Evolutionary conservation across 164 flowering plant species (phyloP).

Genomic region (Stephania japonica): DNA sequence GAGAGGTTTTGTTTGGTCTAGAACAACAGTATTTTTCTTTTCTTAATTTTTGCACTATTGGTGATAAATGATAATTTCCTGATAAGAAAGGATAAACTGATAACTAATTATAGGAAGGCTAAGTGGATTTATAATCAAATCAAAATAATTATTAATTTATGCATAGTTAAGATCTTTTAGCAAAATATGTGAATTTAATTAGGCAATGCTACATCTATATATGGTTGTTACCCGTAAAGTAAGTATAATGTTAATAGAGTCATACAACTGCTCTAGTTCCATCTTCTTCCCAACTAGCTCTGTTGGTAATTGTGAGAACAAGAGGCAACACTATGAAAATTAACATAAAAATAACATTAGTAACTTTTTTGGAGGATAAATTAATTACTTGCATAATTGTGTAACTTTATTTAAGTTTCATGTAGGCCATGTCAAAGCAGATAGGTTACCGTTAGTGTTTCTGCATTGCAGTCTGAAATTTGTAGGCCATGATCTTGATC

Average conservation of each 20-base stretch:
- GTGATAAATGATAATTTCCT: too few species aligned
- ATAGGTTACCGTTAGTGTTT: conserved; percentile 55
- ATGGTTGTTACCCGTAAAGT: conserved; percentile 49
- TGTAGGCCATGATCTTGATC: conserved; percentile 84
- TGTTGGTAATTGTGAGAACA: conserved; percentile 37
- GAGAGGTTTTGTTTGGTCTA: too few species aligned
- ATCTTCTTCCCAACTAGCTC: conserved; percentile 48
- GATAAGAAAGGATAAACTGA: too few species aligned
- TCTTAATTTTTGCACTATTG: too few species aligned
- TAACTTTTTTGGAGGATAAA: not conserved
- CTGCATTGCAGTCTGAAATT: conserved; percentile 87
- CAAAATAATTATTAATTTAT: too few species aligned
- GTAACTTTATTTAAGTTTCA: not conserved
- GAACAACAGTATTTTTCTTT: too few species aligned
- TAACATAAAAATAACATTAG: not conserved
- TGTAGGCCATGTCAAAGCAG: too few species aligned
- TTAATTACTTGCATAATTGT: not conserved
- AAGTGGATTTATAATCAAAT: too few species aligned
- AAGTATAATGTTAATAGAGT: conserved; percentile 61
- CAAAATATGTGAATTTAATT: conserved; percentile 31
- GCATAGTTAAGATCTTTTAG: not conserved
- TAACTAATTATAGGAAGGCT: too few species aligned
- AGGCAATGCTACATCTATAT: not conserved
- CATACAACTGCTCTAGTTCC: conserved; percentile 35
- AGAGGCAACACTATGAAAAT: conserved; percentile 33